Percentiles rank a stretch among this genome's conserved stretches.
These are phyloP conservation scores for Aspergillus diversus DNA, from an alignment of 495 filamentous ascomycete genomes.

Conservation along the genomic window DNA sequence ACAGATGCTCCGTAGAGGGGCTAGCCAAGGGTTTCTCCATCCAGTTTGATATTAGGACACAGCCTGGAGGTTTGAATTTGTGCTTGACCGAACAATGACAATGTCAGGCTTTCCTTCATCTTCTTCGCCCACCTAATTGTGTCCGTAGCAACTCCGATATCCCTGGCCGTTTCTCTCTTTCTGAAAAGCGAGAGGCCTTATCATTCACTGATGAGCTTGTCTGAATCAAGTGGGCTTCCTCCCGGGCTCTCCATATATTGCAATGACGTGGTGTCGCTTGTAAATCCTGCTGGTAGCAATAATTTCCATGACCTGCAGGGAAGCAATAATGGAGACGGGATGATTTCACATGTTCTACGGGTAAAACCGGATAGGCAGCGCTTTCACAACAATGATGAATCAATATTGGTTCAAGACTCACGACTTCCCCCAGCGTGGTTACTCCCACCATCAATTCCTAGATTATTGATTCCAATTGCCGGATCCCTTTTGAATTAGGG, in stretches of 20 bases:
- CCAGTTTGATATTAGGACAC: neutral
- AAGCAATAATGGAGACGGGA: neutral
- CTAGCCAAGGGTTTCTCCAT: neutral
- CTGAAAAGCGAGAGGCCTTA: no score
- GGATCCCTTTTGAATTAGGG: neutral
- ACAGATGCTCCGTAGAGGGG: neutral
- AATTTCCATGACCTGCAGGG: neutral
- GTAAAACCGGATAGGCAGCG: neutral
- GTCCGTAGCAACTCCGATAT: no score
- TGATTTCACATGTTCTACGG: conserved; percentile 11
- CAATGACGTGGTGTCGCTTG: neutral
- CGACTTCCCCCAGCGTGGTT: no score
- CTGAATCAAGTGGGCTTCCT: no score
- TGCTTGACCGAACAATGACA: no score
- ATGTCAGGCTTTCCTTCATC: no score
- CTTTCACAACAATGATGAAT: conserved; percentile 1
- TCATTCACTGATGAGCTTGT: no score
- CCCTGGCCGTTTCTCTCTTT: no score
- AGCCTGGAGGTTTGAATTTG: no score
- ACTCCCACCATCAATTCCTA: neutral
- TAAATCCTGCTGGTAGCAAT: neutral
- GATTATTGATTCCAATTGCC: neutral
- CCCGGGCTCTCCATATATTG: no score
- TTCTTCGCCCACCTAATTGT: no score
- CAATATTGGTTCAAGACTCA: neutral